These are phyloP conservation scores for Pinguiococcus pyrenoidosus DNA, from an alignment of 108 stramenopile genomes.

Conservation along the genomic window DNA sequence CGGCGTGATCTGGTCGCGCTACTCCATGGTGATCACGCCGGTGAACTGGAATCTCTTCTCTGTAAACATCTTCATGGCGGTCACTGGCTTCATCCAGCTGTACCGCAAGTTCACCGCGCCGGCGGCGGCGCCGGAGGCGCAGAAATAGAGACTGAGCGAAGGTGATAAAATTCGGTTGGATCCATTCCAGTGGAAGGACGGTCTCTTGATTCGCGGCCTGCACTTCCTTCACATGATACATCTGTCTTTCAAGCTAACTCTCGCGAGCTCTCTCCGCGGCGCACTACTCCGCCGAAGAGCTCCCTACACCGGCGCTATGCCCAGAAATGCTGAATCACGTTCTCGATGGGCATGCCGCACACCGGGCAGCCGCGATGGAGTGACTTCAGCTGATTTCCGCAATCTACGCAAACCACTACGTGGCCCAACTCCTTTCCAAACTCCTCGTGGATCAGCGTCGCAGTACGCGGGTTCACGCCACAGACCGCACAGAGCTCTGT, in stretches of 20 bases:
- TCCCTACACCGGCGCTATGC: not conserved
- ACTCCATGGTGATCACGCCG: slow-evolving; percentile 29
- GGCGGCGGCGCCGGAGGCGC: too few species aligned
- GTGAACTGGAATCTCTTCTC: slow-evolving; percentile 29
- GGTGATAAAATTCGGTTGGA: too few species aligned
- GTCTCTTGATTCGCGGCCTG: too few species aligned
- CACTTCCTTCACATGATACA: too few species aligned
- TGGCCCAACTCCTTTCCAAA: too few species aligned
- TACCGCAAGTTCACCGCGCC: slow-evolving; percentile 16
- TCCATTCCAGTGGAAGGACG: too few species aligned
- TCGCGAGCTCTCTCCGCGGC: too few species aligned
- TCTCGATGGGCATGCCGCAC: slow-evolving; percentile 21
- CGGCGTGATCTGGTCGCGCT: slow-evolving; percentile 28
- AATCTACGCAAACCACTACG: slow-evolving; percentile 59
- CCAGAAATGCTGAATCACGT: slow-evolving; percentile 26
- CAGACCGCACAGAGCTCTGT: slow-evolving; percentile 61
- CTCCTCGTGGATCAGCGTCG: slow-evolving; percentile 69
- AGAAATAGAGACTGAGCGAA: too few species aligned
- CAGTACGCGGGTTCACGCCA: slow-evolving; percentile 49
- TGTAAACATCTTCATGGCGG: slow-evolving; percentile 28
- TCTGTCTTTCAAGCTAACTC: too few species aligned
- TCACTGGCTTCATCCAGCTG: slow-evolving; percentile 25
- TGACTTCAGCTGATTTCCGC: slow-evolving; percentile 56
- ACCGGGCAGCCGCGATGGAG: slow-evolving; percentile 37
- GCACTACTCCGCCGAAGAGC: too few species aligned